Conservation (phyloP, 2,329 filamentous ascomycete genomes). For the Nothophaeocryptopus gaeumannii region DNA sequence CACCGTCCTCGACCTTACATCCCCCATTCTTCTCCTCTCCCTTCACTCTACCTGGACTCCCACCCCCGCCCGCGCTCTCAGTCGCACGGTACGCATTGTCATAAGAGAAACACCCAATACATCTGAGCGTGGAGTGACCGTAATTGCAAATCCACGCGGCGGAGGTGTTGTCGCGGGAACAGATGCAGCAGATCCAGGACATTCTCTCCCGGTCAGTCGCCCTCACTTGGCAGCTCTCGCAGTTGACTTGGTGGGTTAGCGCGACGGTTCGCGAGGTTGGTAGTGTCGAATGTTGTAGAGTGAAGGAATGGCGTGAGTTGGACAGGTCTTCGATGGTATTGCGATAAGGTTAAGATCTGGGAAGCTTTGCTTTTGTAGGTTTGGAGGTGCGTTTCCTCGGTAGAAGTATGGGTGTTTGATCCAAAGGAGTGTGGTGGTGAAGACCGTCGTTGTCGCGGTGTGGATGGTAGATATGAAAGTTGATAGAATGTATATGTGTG, state of each 20-base stretch:
- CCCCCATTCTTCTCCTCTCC: background rate
- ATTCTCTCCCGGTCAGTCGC: background rate
- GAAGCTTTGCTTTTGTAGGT: no score
- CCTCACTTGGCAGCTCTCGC: background rate
- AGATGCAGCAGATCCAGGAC: conserved; percentile 17
- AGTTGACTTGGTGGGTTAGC: background rate
- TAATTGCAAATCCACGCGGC: conserved; percentile 11
- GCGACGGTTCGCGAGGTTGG: background rate
- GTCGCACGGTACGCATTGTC: conserved; percentile 2
- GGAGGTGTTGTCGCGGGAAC: conserved; percentile 13
- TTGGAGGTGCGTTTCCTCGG: no score
- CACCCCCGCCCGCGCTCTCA: conserved; percentile 2
- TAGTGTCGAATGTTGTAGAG: background rate
- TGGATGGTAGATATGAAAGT: no score
- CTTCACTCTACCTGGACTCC: background rate
- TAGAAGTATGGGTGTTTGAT: no score
- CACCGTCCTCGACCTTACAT: background rate
- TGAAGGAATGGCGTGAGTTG: background rate
- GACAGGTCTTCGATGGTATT: background rate
- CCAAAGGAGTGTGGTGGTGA: no score
- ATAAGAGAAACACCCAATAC: conserved; percentile 16
- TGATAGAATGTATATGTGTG: background rate
- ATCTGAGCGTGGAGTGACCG: conserved; percentile 9
- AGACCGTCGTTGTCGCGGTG: no score
- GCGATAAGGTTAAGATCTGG: no score